phyloP scores from a whole-genome alignment of 2,329 filamentous ascomycete species.

The Botrytis squamosa region DNA sequence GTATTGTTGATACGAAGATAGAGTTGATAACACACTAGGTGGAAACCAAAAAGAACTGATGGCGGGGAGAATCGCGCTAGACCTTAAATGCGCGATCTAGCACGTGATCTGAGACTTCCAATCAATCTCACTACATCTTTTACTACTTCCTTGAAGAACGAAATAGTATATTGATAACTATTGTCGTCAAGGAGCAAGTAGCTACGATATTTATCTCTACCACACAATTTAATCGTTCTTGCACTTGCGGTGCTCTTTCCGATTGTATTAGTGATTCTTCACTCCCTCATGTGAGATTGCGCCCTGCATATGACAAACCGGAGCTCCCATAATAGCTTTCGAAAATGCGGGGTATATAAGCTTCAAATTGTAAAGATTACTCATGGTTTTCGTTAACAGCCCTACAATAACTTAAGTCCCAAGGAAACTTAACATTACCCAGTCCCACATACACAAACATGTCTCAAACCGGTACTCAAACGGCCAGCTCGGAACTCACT shows the following conservation, averaged over 20 bases:
- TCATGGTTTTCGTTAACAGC: not conserved
- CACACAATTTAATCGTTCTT: not conserved
- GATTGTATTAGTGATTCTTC: not conserved
- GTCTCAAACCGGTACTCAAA: not conserved
- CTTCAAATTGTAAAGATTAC: not conserved
- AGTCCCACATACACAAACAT: not conserved
- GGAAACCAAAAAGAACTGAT: not conserved
- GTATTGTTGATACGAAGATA: not conserved
- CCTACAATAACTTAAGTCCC: not conserved
- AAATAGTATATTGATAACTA: not conserved
- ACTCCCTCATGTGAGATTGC: not conserved
- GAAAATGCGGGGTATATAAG: constrained; percentile 4
- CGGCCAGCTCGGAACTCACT: constrained; percentile 41
- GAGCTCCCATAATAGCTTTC: not conserved
- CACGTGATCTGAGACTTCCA: not conserved
- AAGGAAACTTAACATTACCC: not conserved
- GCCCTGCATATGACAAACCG: not conserved
- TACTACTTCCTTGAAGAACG: not conserved
- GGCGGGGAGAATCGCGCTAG: not conserved
- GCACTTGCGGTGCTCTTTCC: not conserved
- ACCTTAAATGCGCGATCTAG: not conserved
- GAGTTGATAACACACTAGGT: not conserved
- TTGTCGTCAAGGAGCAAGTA: too few species aligned
- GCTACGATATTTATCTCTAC: not conserved
- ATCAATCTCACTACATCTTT: not conserved